A percentile compares a stretch with the other conserved stretches of the same genome.
phyloP scores from a whole-genome alignment of 169 alveolate species.

The Plasmodium knowlesi region DNA sequence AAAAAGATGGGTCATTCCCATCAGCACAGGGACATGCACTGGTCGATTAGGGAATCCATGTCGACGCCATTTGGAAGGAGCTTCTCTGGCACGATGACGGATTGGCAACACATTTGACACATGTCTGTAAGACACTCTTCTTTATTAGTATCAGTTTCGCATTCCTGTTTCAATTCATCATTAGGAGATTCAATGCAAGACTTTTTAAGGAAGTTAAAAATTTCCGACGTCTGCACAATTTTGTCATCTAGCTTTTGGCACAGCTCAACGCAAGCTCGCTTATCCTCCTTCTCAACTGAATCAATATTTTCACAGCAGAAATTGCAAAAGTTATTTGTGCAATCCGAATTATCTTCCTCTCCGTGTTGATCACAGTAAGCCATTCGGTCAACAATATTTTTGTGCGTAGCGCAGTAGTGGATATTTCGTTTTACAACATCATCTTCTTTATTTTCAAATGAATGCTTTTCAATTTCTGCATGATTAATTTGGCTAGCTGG shows the following conservation, averaged over 20 bases:
- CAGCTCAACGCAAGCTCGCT: constrained; percentile 6
- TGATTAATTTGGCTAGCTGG: constrained; percentile 3
- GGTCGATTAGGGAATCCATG: constrained; percentile 28
- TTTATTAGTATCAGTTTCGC: constrained; percentile 39
- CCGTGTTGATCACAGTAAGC: constrained; percentile 32
- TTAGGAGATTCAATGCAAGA: constrained; percentile 58
- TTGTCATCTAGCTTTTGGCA: constrained; percentile 65
- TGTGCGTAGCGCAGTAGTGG: constrained; percentile 68
- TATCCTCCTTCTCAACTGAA: constrained; percentile 34
- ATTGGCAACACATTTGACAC: constrained; percentile 76
- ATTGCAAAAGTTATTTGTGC: constrained; percentile 53
- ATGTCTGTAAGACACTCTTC: constrained; percentile 65
- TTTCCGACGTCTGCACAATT: constrained; percentile 59
- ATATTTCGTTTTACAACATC: background rate
- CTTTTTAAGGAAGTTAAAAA: constrained; percentile 52
- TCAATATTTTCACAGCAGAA: constrained; percentile 60
- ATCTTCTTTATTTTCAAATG: constrained; percentile 14
- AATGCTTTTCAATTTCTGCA: constrained; percentile 26
- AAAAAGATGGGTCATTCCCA: background rate
- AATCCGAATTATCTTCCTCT: constrained; percentile 24
- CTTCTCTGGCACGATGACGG: constrained; percentile 43
- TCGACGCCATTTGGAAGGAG: constrained; percentile 12
- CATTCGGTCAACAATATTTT: constrained; percentile 40
- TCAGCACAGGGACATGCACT: constrained; percentile 59
- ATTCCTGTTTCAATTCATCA: constrained; percentile 30